A percentile compares a stretch with the other conserved stretches of the same genome.
These are phyloP conservation scores for Teunomyces tritomae DNA, from an alignment of 805 yeast genomes.

Conservation along the genomic window DNA sequence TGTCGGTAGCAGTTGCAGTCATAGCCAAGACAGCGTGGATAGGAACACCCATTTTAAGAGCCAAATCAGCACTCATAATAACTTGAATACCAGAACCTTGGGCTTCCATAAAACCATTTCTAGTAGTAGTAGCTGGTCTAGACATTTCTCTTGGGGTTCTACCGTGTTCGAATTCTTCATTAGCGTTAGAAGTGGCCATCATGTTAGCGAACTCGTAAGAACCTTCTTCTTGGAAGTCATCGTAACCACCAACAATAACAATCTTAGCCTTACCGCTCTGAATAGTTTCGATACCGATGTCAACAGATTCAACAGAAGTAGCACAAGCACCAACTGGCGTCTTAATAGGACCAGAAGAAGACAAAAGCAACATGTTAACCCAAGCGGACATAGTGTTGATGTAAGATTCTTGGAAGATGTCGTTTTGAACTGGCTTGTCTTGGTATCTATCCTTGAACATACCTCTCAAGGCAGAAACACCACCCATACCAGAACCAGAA, in stretches of 20 bases:
- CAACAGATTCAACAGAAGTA: conserved; percentile 96
- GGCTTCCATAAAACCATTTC: conserved; percentile 99
- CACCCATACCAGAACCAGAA: conserved; percentile 99
- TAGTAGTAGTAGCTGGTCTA: conserved; percentile 93
- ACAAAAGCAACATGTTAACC: conserved; percentile 96
- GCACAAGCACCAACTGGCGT: conserved; percentile 99
- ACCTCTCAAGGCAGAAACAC: conserved; percentile 94
- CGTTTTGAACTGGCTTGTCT: conserved; percentile 95
- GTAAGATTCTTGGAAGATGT: conserved; percentile 95
- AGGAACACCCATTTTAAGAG: conserved; percentile 98
- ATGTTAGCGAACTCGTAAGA: conserved; percentile 96
- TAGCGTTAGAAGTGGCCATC: conserved; percentile 95
- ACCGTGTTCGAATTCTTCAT: conserved; percentile 87
- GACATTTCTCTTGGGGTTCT: conserved; percentile 99
- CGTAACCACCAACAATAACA: conserved; percentile 97
- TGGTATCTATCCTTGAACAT: conserved; percentile 95
- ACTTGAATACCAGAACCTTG: conserved; percentile 99
- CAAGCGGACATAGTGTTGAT: conserved; percentile 99
- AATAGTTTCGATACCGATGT: conserved; percentile 92
- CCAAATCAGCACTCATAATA: conserved; percentile 91
- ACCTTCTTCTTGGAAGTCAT: conserved; percentile 99
- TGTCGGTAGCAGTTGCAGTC: conserved; percentile 96
- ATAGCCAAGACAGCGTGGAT: conserved; percentile 92
- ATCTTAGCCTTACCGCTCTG: conserved; percentile 92
- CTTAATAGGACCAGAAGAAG: conserved; percentile 98